A percentile compares a stretch with the other conserved stretches of the same genome.
Conservation (phyloP, 495 filamentous ascomycete genomes). For the Neurospora sp. region DNA sequence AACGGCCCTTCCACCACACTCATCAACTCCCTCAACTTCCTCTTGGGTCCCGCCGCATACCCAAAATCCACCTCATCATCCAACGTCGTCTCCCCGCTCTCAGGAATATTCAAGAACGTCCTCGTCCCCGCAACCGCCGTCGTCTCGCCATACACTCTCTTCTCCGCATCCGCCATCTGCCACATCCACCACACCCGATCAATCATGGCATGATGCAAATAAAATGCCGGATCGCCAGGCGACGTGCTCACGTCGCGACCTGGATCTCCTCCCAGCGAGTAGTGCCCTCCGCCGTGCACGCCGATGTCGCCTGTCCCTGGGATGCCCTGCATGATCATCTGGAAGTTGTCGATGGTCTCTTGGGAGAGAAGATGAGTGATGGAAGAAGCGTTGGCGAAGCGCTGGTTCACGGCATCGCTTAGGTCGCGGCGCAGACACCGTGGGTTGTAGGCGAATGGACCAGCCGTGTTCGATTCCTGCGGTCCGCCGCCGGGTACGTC, state of each 20-base stretch:
- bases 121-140: constrained; percentile 11
- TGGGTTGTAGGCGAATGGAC: constrained; percentile 39
- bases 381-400: constrained; percentile 39
- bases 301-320: constrained; percentile 43
- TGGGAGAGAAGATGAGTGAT: constrained; percentile 27
- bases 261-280: constrained; percentile 50
- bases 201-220: constrained; percentile 55
- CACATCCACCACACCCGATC: constrained; percentile 59
- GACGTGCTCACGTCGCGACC: constrained; percentile 47
- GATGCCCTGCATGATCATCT: constrained; percentile 39
- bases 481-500: not conserved
- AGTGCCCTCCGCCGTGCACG: constrained; percentile 57
- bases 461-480: not conserved
- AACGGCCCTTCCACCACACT: constrained; percentile 21
- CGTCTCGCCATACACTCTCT: constrained; percentile 17
- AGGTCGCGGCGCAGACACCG: constrained; percentile 58
- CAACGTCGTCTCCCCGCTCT: constrained; percentile 14
- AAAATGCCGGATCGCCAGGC: constrained; percentile 60
- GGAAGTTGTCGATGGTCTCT: constrained; percentile 39
- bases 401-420: constrained; percentile 33
- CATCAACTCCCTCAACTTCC: constrained; percentile 21
- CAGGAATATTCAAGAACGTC: constrained; percentile 14
- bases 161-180: constrained; percentile 38
- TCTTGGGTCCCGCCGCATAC: constrained; percentile 18
- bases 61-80: constrained; percentile 21